Evolutionary conservation across 2,329 filamentous ascomycete genomes (phyloP).

Genomic region (Westerdykella sp.): DNA sequence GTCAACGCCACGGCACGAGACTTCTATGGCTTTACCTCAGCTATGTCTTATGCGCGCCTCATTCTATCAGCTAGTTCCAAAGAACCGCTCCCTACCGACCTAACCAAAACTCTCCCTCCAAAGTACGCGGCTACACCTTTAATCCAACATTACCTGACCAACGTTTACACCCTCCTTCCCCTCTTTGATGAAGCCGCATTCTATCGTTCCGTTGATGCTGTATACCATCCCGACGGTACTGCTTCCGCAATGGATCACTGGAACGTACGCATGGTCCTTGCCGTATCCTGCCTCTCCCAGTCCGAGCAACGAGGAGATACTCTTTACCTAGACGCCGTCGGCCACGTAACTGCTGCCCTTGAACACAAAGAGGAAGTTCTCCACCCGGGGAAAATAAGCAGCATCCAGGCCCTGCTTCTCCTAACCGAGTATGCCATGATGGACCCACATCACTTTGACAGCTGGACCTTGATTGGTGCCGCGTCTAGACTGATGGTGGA

Average conservation of each 20-base stretch:
- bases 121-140: constrained; percentile 62
- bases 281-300: constrained; percentile 69
- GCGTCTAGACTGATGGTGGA: constrained; percentile 83
- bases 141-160: constrained; percentile 78
- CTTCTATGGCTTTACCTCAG: constrained; percentile 80
- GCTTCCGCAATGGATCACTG: constrained; percentile 68
- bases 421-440: constrained; percentile 85
- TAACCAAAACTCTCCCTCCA: constrained; percentile 59
- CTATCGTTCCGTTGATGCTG: constrained; percentile 69
- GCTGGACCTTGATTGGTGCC: constrained; percentile 89
- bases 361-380: constrained; percentile 75
- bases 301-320: constrained; percentile 62
- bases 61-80: constrained; percentile 77
- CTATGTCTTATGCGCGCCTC: constrained; percentile 87
- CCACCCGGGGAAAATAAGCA: constrained; percentile 73
- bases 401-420: constrained; percentile 80
- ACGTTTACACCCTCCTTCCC: constrained; percentile 73
- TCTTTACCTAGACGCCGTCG: constrained; percentile 54
- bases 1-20: constrained; percentile 93
- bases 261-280: constrained; percentile 83
- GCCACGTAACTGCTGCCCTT: constrained; percentile 61
- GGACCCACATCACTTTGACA: constrained; percentile 85
- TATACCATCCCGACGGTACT: constrained; percentile 66
- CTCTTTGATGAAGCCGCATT: constrained; percentile 76
- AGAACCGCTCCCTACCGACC: constrained; percentile 60